Conservation (phyloP, 352 stramenopile genomes). For the Discostella stelligera region DNA sequence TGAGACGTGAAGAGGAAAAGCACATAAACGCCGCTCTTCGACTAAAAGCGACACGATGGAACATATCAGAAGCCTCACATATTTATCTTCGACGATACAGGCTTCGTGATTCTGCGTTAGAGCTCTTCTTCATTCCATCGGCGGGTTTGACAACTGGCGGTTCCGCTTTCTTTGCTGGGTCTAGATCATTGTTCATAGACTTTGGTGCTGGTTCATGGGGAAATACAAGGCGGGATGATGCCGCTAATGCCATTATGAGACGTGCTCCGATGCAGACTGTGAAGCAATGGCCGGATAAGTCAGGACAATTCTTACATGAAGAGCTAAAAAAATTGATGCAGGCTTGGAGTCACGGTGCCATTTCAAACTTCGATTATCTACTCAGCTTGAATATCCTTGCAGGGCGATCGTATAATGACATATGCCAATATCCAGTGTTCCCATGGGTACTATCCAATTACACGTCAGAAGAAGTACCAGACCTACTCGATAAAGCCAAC, state of each 20-base stretch:
- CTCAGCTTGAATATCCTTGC: slow-evolving; percentile 94
- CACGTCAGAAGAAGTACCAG: slow-evolving; percentile 86
- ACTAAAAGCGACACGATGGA: slow-evolving; percentile 82
- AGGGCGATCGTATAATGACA: slow-evolving; percentile 95
- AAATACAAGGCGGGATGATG: slow-evolving; percentile 76
- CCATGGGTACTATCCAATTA: slow-evolving; percentile 98
- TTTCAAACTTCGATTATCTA: slow-evolving; percentile 93
- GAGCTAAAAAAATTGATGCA: slow-evolving; percentile 78
- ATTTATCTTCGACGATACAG: slow-evolving; percentile 83
- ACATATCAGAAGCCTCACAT: slow-evolving; percentile 82
- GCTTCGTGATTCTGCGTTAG: slow-evolving; percentile 82
- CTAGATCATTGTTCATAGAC: slow-evolving; percentile 84
- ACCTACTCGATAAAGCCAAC: slow-evolving; percentile 89
- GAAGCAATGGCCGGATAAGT: slow-evolving; percentile 82
- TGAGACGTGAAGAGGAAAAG: slow-evolving; percentile 44
- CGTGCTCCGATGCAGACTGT: slow-evolving; percentile 76
- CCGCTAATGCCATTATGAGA: slow-evolving; percentile 82
- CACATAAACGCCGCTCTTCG: slow-evolving; percentile 56
- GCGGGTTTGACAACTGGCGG: slow-evolving; percentile 74
- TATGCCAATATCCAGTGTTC: slow-evolving; percentile 98
- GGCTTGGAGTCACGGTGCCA: slow-evolving; percentile 77
- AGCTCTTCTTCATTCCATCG: slow-evolving; percentile 86
- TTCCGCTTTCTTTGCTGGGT: slow-evolving; percentile 72
- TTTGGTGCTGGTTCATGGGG: slow-evolving; percentile 83
- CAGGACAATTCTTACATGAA: slow-evolving; percentile 75